Conservation (phyloP, 208 protist species). For the Porcisia deanei region DNA sequence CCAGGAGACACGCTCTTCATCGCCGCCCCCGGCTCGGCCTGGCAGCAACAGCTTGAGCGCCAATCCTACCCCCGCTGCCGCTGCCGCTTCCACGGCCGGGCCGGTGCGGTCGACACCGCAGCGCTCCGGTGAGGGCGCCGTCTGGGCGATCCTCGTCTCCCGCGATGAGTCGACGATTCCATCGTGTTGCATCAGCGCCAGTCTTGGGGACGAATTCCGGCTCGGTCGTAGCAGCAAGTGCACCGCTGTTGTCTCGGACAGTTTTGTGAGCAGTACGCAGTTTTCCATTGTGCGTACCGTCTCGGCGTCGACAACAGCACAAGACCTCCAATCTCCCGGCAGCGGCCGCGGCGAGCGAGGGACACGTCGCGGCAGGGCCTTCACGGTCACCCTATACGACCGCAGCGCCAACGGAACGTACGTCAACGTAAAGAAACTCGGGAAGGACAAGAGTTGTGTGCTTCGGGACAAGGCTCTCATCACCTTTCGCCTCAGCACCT, state of each 20-base stretch:
- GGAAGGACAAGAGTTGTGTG: slow-evolving; percentile 69
- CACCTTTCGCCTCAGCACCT: slow-evolving; percentile 82
- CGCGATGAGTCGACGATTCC: slow-evolving; percentile 77
- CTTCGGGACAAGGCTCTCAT: slow-evolving; percentile 80
- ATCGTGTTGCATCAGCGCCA: slow-evolving; percentile 60
- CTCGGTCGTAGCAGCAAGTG: slow-evolving; percentile 90
- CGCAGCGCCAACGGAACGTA: slow-evolving; percentile 88
- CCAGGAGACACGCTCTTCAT: slow-evolving; percentile 16
- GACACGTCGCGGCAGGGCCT: slow-evolving; percentile 21
- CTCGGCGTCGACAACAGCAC: slow-evolving; percentile 22
- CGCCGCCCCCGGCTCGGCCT: slow-evolving; percentile 19
- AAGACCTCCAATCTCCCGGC: slow-evolving; percentile 20
- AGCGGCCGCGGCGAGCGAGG: slow-evolving; percentile 23
- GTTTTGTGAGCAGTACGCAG: slow-evolving; percentile 84
- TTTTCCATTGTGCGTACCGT: slow-evolving; percentile 68
- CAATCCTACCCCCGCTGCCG: not conserved
- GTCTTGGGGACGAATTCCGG: slow-evolving; percentile 55
- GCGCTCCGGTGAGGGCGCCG: slow-evolving; percentile 22
- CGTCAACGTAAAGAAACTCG: slow-evolving; percentile 88
- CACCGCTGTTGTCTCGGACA: slow-evolving; percentile 61
- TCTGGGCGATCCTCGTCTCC: slow-evolving; percentile 79
- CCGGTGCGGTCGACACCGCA: slow-evolving; percentile 10
- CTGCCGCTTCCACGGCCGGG: not conserved
- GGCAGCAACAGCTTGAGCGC: slow-evolving; percentile 10
- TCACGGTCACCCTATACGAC: slow-evolving; percentile 60